Evolutionary conservation across 306 rosid genomes (phyloP), one percentile per base, ranked within the genome.

Genomic region (Malus orientalis): DNA sequence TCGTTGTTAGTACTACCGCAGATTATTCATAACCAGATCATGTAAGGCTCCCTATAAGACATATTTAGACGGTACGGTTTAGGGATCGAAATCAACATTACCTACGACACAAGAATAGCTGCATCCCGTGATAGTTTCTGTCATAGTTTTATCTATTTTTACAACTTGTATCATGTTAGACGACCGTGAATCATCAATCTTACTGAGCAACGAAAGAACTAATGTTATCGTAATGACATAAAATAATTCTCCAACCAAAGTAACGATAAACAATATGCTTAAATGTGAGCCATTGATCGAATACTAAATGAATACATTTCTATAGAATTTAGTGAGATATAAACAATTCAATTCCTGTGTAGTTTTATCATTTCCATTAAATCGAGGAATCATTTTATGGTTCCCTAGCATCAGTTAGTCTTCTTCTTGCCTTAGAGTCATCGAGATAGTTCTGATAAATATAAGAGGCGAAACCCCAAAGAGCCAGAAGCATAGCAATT

Each of bases 361-460:
- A 54, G 30, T 57, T 27, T 69, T 54, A 33, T 42, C 33, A 64
- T 3, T 38, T 22, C 59, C 29, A 65, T 70, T 78, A 81, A 54
- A 59, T 68, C 6, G 5, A 47, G 55, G 86, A 71, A 63, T 74
- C 88, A 47, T 74, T 61, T 1, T 5, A 73, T 53, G 88, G 22
- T 71, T 71, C 89, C 14, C 44, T 57, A 42, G n/a, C 74, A 69
- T 49, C 58, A 68, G 45, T 69, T 60, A 18, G 80, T 49, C 71
- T 69, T 44, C 74, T 82, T 75, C 89, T 86, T 51, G 86, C 82
- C 84, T 70, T 82, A 33, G 82, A 72, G 60, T 89, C 92, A 81
- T 93, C 98, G 62, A 88, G 79, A 80, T 91, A 93, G 70, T 91
- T 93, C 86, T 91, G 98, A 79, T 89, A 91, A 79, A 88, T 79